A percentile compares a stretch with the other conserved stretches of the same genome.
These are phyloP conservation scores for Mycena vitilis DNA, from an alignment of 768 basidiomycete species.

Conservation along the genomic window DNA sequence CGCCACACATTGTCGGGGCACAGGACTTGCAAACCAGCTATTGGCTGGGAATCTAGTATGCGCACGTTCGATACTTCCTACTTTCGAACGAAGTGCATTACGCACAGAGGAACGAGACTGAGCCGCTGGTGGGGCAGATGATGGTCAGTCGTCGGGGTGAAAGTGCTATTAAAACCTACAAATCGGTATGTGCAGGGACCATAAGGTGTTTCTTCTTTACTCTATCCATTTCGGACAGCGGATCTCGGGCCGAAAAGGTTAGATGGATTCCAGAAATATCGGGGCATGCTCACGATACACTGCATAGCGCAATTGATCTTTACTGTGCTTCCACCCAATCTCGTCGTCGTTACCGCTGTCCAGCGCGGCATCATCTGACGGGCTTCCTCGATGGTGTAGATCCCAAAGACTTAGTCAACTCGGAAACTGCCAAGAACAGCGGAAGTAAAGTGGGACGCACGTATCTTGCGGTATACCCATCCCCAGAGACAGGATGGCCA, in stretches of 20 bases:
- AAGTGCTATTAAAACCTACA: constrained; percentile 22
- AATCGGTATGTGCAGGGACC: constrained; percentile 34
- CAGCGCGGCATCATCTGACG: constrained; percentile 12
- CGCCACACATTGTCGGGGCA: constrained; percentile 25
- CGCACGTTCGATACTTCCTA: constrained; percentile 1
- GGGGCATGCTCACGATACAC: constrained; percentile 32
- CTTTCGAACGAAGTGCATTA: constrained; percentile 2
- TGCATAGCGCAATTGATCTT: constrained; percentile 34
- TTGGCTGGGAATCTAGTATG: constrained; percentile 35
- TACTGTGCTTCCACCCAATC: constrained; percentile 33
- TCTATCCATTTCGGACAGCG: constrained; percentile 28
- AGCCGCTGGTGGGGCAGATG: constrained; percentile 14
- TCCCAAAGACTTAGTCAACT: constrained; percentile 27
- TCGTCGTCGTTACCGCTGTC: constrained; percentile 20
- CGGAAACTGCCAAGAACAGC: background rate
- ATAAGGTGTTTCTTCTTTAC: constrained; percentile 31
- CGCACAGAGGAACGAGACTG: constrained; percentile 16
- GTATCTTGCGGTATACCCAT: constrained; percentile 27
- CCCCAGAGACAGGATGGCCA: constrained; percentile 29
- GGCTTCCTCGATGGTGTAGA: constrained; percentile 31
- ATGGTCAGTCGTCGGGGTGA: constrained; percentile 6
- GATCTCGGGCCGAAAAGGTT: constrained; percentile 24
- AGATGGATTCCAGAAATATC: background rate
- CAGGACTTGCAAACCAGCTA: constrained; percentile 34
- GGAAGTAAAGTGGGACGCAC: constrained; percentile 9